phyloP scores from a whole-genome alignment of 768 basidiomycete genomes.

The Russula dissimulans region DNA sequence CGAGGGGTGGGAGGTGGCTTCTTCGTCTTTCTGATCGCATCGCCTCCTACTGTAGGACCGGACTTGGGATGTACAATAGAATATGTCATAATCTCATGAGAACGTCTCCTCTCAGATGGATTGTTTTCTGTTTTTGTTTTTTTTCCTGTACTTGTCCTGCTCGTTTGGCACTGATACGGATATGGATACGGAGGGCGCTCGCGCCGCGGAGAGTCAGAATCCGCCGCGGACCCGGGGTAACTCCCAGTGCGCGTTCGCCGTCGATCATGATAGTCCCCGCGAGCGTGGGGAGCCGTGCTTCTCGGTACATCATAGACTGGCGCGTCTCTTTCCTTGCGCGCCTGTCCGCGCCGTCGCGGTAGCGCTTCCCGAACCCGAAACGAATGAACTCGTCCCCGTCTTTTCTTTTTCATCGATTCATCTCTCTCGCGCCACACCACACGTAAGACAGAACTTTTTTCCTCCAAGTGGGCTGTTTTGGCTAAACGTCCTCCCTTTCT shows the following conservation, averaged over 20 bases:
- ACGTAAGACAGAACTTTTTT: no score
- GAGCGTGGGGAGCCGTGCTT: constrained; percentile 11
- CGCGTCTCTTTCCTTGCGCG: background rate
- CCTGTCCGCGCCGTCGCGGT: background rate
- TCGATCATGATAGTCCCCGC: constrained; percentile 13
- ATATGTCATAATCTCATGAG: no score
- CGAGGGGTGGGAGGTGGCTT: no score
- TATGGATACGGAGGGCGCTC: constrained; percentile 4
- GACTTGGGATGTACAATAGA: no score
- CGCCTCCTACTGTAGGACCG: no score
- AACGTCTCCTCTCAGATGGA: no score
- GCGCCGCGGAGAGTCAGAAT: constrained; percentile 10
- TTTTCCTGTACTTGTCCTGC: background rate
- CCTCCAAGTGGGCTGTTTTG: background rate
- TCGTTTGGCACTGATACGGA: background rate
- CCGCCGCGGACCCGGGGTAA: constrained; percentile 16
- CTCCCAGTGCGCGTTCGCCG: constrained; percentile 10
- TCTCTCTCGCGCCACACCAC: no score
- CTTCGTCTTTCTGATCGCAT: no score
- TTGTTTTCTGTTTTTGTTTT: no score
- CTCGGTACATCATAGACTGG: constrained; percentile 10
- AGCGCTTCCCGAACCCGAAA: no score
- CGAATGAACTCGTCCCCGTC: no score
- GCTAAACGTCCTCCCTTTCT: background rate
- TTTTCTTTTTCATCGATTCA: no score